Percentiles rank a stretch among this genome's conserved stretches.
Conservation (phyloP, 768 basidiomycete genomes). For the Rhodotorula graminis region DNA sequence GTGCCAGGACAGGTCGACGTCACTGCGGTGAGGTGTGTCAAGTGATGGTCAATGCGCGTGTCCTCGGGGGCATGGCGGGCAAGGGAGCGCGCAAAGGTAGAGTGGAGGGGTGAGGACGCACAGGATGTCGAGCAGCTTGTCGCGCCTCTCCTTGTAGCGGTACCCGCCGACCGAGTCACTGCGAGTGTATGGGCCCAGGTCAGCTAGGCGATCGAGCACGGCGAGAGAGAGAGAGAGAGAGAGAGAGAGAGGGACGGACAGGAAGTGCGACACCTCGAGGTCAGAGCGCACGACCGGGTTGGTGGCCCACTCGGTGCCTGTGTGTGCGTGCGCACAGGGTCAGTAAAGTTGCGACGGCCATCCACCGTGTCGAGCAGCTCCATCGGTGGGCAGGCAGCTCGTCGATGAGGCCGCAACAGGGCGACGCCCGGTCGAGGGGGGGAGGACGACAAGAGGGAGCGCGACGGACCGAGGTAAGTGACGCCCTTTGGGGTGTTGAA, state of each 20-base stretch:
- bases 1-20: constrained; percentile 84
- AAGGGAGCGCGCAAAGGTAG: not conserved
- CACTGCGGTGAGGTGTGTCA: constrained; percentile 11
- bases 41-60: too few species aligned
- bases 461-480: constrained; percentile 35
- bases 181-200: not conserved
- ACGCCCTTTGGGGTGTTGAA: constrained; percentile 61
- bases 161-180: constrained; percentile 93
- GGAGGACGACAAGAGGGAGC: not conserved
- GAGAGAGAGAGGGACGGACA: constrained; percentile 46
- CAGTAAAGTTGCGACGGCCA: too few species aligned
- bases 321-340: not conserved
- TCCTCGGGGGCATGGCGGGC: too few species aligned
- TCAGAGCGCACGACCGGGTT: constrained; percentile 94
- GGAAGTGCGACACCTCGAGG: constrained; percentile 83
- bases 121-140: constrained; percentile 78
- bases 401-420: not conserved
- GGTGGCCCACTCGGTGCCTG: constrained; percentile 94
- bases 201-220: too few species aligned
- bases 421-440: not conserved
- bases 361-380: too few species aligned
- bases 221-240: not conserved
- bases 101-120: constrained; percentile 3
- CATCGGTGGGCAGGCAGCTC: too few species aligned
- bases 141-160: constrained; percentile 79